Evolutionary conservation across 176 grass and related monocot species (phyloP), one percentile per base, ranked within the genome.

Genomic region (Aegilops longissima): DNA sequence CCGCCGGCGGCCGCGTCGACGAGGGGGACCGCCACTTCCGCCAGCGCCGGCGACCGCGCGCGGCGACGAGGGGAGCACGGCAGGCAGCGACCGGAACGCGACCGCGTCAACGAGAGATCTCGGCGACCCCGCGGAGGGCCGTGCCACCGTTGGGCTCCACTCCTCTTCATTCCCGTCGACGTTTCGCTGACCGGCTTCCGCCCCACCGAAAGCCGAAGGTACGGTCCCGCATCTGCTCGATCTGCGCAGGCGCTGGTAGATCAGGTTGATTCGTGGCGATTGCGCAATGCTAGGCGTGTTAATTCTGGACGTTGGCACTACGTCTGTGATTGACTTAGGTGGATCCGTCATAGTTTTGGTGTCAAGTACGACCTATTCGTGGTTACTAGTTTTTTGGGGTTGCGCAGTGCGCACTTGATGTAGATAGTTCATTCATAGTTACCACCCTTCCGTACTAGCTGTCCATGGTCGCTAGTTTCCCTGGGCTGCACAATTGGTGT

Each of bases 291-390:
- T 54, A 76, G 73, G 9, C 73, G 1, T 21, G 45, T 6, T 5
- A 33, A 54, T 27, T 31, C 3, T 12, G 45, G 4, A 54, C 25
- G 5, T 31, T 54, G 42, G 73, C 11, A 1, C 27, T 11, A 0
- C 45, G 29, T 33, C 45, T 2, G 73, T 11, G 45, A 16, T 20
- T 6, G 25, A 54, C 8, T 27, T 17, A 54, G 73, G 17, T 20
- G 73, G 73, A 76, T 54, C 73, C 73, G 73, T 54, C 25, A 4
- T 76, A 54, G 45, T 54, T 33, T 54, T 33, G 73, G 47, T 76
- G 73, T 11, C 25, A 52, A 33, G 30, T 11, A 54, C 73, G 27
- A 31, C 25, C 47, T 54, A 47, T 54, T 33, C 25, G 9, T 54
- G 27, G 45, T 33, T 54, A 33, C 25, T 54, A 6, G 44, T 11